Conservation (phyloP, 2,329 filamentous ascomycete species). For the Trichoderma sp. region DNA sequence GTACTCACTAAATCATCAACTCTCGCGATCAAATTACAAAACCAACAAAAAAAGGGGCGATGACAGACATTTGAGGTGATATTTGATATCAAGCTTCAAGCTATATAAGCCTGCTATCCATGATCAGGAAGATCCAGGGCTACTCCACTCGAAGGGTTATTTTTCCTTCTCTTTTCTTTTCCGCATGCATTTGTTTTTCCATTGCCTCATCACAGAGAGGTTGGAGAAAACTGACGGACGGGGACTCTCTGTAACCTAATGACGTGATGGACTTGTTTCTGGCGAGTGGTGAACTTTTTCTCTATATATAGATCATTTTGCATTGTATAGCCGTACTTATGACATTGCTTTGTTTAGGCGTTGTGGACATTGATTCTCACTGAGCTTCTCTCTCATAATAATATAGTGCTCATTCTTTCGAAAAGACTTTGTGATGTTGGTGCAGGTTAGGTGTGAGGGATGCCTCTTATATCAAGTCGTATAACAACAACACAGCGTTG, state of each 20-base stretch:
- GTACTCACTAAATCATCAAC: constrained; percentile 2
- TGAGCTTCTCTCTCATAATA: background rate
- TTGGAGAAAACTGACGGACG: background rate
- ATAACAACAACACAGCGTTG: too few relatives aligned
- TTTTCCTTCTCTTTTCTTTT: background rate
- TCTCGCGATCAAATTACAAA: background rate
- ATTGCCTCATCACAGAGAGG: background rate
- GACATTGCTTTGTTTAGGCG: constrained; percentile 12
- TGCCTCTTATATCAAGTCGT: background rate
- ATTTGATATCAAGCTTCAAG: background rate
- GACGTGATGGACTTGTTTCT: constrained; percentile 3
- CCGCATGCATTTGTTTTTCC: background rate
- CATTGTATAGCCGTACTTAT: constrained; percentile 22
- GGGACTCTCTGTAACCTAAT: background rate
- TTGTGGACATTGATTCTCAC: constrained; percentile 12
- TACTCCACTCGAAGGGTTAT: background rate
- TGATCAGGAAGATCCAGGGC: background rate
- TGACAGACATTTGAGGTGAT: background rate
- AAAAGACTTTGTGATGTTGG: background rate
- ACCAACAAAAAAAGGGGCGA: background rate
- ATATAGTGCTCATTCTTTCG: background rate
- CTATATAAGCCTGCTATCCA: background rate
- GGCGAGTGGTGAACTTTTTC: background rate
- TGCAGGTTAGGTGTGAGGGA: background rate
- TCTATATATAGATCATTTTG: constrained; percentile 22